A percentile compares a stretch with the other conserved stretches of the same genome.
Evolutionary conservation across 176 grass and related monocot species (phyloP).

Genomic region (maize (Zea mays)): Zm-B73-REFERENCE-NAM-5.0 NC_050097.1:97591001-97591500

Average conservation of each 20-base stretch:
- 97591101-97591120: conserved; percentile 12
- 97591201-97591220: not conserved
- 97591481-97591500: not conserved
- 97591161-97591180: not conserved
- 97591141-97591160: conserved; percentile 14
- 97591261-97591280: not conserved
- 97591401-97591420: no score
- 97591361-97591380: no score
- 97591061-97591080: not conserved
- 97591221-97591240: not conserved
- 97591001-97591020: not conserved
- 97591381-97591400: conserved; percentile 21
- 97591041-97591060: not conserved
- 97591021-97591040: not conserved
- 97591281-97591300: conserved; percentile 22
- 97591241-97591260: conserved; percentile 17
- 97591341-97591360: not conserved
- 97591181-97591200: not conserved
- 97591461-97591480: not conserved
- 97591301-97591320: conserved; percentile 14
- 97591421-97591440: conserved; percentile 17
- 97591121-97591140: not conserved
- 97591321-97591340: conserved; percentile 1
- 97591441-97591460: not conserved
- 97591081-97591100: not conserved